Conservation (phyloP, 2,329 filamentous ascomycete species). For the Exophiala phaeomuriformis region DNA sequence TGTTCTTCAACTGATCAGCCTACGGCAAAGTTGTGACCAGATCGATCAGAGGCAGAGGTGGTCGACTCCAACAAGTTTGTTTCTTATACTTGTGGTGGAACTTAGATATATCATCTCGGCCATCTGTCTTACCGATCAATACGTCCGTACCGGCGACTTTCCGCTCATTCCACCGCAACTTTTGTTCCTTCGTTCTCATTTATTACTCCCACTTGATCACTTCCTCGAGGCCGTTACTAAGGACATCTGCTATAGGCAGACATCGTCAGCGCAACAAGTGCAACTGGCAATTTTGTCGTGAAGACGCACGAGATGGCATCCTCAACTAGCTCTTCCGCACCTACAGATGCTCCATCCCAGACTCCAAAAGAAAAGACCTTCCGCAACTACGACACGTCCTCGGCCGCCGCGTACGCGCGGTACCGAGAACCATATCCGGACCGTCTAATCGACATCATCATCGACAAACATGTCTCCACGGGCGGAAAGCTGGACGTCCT, state of each 20-base stretch:
- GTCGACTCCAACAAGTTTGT: no score
- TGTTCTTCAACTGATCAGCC: no score
- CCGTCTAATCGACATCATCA: constrained; percentile 42
- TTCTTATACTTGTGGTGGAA: no score
- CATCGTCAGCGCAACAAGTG: no score
- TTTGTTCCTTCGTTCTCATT: background rate
- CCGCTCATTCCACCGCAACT: no score
- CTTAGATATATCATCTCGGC: no score
- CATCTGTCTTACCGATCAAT: no score
- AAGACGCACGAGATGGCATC: no score
- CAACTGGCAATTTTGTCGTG: no score
- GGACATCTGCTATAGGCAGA: no score
- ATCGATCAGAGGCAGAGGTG: no score
- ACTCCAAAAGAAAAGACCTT: constrained; percentile 39
- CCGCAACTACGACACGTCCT: constrained; percentile 38
- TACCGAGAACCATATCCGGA: constrained; percentile 40
- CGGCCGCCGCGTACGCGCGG: constrained; percentile 42
- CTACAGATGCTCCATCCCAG: background rate
- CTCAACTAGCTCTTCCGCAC: background rate
- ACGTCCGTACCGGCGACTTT: background rate
- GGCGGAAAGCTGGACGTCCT: constrained; percentile 40
- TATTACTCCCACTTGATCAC: background rate
- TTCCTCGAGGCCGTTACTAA: background rate
- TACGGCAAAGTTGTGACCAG: no score
- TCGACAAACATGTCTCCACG: constrained; percentile 42